Evolutionary conservation across 2,329 filamentous ascomycete genomes (phyloP).

Genomic region (Trichophaea hybrida): DNA sequence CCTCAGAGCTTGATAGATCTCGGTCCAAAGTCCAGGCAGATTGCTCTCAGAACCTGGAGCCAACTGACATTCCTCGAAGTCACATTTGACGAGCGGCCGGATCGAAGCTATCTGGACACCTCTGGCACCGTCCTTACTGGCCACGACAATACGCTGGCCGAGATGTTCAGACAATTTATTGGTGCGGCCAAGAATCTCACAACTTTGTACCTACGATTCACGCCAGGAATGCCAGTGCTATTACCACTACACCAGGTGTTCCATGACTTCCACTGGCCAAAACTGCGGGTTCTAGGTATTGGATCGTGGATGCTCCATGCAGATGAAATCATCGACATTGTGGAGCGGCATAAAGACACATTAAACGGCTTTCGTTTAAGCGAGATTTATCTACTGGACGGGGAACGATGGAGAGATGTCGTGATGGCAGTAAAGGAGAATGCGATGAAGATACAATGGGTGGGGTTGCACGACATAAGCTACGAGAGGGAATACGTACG

Average conservation of each 20-base stretch:
- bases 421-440: conserved; percentile 42
- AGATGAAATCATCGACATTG: conserved; percentile 45
- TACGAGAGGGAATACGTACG: conserved; percentile 26
- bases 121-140: conserved; percentile 34
- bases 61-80: conserved; percentile 49
- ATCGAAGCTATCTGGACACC: conserved; percentile 30
- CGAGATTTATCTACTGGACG: conserved; percentile 46
- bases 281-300: conserved; percentile 48
- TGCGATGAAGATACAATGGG: conserved; percentile 45
- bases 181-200: conserved; percentile 45
- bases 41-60: conserved; percentile 30
- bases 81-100: conserved; percentile 45
- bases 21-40: conserved; percentile 6
- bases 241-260: conserved; percentile 47
- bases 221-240: conserved; percentile 41
- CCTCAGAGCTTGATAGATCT: conserved; percentile 30
- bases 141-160: conserved; percentile 44
- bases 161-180: conserved; percentile 45
- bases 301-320: conserved; percentile 49
- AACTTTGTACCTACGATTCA: conserved; percentile 51
- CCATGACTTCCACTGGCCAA: conserved; percentile 46
- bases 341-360: conserved; percentile 41
- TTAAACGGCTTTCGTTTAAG: conserved; percentile 46
- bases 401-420: conserved; percentile 47
- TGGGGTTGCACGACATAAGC: conserved; percentile 37